Evolutionary conservation across 441 rosid species (phyloP).

Genomic region (Aleurites moluccanus): DNA sequence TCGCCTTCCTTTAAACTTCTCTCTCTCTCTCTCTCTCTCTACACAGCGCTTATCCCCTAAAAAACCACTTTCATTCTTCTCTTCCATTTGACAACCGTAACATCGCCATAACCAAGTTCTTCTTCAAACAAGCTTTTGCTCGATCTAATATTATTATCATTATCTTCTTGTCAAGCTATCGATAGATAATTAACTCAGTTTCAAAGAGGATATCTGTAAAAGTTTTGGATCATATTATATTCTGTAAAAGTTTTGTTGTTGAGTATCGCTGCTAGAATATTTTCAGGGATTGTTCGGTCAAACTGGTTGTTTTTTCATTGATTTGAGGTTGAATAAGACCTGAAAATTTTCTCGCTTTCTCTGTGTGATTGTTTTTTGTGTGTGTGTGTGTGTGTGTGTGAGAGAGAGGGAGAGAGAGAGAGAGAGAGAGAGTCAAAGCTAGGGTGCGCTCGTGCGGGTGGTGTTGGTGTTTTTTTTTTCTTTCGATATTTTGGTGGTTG

Average conservation of each 20-base stretch:
- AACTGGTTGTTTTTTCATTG: not conserved
- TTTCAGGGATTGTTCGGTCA: not conserved
- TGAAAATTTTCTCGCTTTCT: not conserved
- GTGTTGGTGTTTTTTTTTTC: not conserved
- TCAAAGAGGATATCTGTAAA: no score
- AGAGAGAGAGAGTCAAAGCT: not conserved
- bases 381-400: no score
- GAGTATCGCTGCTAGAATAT: not conserved
- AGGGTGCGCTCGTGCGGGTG: constrained; percentile 10
- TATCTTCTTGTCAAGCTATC: no score
- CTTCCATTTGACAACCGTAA: not conserved
- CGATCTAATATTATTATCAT: no score
- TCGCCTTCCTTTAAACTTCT: not conserved
- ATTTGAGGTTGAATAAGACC: not conserved
- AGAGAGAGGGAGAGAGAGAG: constrained; percentile 3
- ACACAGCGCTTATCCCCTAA: not conserved
- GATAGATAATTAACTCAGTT: no score
- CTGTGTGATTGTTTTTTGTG: not conserved
- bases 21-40: not conserved
- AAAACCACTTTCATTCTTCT: not conserved
- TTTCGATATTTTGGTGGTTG: not conserved
- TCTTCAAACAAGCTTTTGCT: no score
- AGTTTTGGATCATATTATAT: not conserved
- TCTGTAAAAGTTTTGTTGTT: not conserved
- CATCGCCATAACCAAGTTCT: no score